Conservation (phyloP, 108 stramenopile genomes). For the Skeletonema tropicum region DNA sequence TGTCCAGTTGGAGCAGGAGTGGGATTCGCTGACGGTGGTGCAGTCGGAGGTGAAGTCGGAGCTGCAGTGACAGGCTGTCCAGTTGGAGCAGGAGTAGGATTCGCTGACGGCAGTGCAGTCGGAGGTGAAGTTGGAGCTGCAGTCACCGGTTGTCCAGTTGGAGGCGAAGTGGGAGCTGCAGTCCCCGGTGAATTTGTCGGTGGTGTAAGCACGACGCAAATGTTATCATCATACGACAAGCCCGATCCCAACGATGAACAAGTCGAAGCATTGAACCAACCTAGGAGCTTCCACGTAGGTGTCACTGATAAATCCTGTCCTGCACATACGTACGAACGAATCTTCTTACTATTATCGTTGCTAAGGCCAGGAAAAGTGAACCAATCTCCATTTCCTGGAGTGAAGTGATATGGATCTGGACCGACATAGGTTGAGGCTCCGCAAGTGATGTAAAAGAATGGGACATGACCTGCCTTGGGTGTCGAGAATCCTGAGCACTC, state of each 20-base stretch:
- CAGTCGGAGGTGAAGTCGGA: background rate
- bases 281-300: slow-evolving; percentile 34
- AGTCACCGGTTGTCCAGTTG: background rate
- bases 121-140: too few relatives aligned
- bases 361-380: slow-evolving; percentile 22
- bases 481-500: slow-evolving; percentile 22
- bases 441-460: slow-evolving; percentile 32
- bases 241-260: background rate
- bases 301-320: slow-evolving; percentile 8
- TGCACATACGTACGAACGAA: slow-evolving; percentile 34
- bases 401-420: slow-evolving; percentile 29
- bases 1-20: slow-evolving; percentile 10
- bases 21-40: too few relatives aligned
- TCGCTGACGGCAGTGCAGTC: background rate
- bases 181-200: background rate
- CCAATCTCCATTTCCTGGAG: slow-evolving; percentile 18
- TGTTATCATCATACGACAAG: background rate
- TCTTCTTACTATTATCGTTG: slow-evolving; percentile 1
- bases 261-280: slow-evolving; percentile 19
- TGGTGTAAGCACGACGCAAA: background rate
- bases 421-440: slow-evolving; percentile 26
- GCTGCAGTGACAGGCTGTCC: background rate
- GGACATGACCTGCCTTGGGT: slow-evolving; percentile 4
- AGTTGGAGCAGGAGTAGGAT: slow-evolving; percentile 11
- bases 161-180: slow-evolving; percentile 1